Evolutionary conservation across 2,329 filamentous ascomycete species (phyloP).

Genomic region (Coniochaeta sp.): DNA sequence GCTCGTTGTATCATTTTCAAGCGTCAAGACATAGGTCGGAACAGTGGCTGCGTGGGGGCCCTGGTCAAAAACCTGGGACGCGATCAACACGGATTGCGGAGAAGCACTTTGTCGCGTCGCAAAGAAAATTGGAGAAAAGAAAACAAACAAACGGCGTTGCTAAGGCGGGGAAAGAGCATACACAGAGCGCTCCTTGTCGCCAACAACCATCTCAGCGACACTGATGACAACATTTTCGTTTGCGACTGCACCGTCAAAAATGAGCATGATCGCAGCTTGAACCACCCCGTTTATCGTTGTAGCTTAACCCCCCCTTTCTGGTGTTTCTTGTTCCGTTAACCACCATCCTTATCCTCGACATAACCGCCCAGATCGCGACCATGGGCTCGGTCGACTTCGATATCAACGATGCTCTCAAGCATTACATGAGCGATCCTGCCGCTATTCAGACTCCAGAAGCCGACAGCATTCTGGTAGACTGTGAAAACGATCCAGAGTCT

Average conservation of each 20-base stretch:
- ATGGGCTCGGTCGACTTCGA: conserved; percentile 83
- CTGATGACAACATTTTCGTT: neutral
- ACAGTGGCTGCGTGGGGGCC: neutral
- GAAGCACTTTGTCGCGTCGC: conserved; percentile 1
- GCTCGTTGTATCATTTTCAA: neutral
- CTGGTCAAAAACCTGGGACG: neutral
- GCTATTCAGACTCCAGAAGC: conserved; percentile 81
- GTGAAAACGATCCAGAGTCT: conserved; percentile 83
- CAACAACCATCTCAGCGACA: conserved; percentile 2
- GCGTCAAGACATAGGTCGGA: neutral
- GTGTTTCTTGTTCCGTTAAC: neutral
- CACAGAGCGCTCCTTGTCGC: neutral
- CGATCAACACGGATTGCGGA: neutral
- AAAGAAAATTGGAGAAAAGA: neutral
- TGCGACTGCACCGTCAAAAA: neutral
- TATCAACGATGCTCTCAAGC: conserved; percentile 92
- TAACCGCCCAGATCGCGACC: conserved; percentile 12
- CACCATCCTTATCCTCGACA: neutral
- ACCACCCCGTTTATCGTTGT: neutral
- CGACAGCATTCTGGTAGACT: conserved; percentile 74
- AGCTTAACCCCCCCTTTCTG: no score
- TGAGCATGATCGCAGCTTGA: neutral
- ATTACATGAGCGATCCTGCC: conserved; percentile 89
- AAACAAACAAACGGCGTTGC: conserved; percentile 6
- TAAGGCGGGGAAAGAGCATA: neutral